These are phyloP conservation scores for Phytophthora hibernalis DNA, from an alignment of 352 stramenopile genomes.

Conservation along the genomic window DNA sequence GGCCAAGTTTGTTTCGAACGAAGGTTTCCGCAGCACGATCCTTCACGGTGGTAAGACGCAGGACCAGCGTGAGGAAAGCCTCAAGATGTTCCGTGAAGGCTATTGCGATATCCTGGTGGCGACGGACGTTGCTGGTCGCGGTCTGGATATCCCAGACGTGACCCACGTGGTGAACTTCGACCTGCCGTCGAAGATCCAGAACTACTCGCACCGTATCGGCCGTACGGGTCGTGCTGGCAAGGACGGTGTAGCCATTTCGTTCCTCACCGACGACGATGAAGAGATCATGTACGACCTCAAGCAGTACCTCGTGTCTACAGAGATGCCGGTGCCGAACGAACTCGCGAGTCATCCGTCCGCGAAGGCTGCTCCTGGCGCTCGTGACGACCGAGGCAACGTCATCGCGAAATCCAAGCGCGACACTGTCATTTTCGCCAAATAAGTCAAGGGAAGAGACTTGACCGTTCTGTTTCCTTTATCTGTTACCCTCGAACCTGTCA, in stretches of 20 bases:
- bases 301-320: slow-evolving; percentile 96
- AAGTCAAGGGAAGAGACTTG: slow-evolving; percentile 11
- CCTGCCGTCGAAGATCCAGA: slow-evolving; percentile 97
- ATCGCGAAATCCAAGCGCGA: slow-evolving; percentile 88
- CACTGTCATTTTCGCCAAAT: slow-evolving; percentile 90
- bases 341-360: slow-evolving; percentile 94
- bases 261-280: slow-evolving; percentile 98
- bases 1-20: slow-evolving; percentile 91
- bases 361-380: slow-evolving; percentile 82
- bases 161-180: slow-evolving; percentile 99
- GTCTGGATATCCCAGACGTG: slow-evolving; percentile 99
- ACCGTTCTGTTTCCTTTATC: slow-evolving; percentile 15
- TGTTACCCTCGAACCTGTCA: slow-evolving; percentile 6
- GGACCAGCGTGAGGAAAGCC: slow-evolving; percentile 93
- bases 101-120: slow-evolving; percentile 93
- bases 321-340: slow-evolving; percentile 94
- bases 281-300: slow-evolving; percentile 98
- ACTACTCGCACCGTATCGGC: slow-evolving; percentile 99
- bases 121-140: slow-evolving; percentile 95
- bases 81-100: slow-evolving; percentile 91
- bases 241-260: slow-evolving; percentile 96
- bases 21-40: slow-evolving; percentile 93
- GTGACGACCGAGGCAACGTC: slow-evolving; percentile 88
- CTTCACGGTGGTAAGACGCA: slow-evolving; percentile 98
- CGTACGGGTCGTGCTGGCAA: slow-evolving; percentile 98